Evolutionary conservation across 169 alveolate species (phyloP), one percentile per base, ranked within the genome.

Genomic region (Eimeria necatrix): DNA sequence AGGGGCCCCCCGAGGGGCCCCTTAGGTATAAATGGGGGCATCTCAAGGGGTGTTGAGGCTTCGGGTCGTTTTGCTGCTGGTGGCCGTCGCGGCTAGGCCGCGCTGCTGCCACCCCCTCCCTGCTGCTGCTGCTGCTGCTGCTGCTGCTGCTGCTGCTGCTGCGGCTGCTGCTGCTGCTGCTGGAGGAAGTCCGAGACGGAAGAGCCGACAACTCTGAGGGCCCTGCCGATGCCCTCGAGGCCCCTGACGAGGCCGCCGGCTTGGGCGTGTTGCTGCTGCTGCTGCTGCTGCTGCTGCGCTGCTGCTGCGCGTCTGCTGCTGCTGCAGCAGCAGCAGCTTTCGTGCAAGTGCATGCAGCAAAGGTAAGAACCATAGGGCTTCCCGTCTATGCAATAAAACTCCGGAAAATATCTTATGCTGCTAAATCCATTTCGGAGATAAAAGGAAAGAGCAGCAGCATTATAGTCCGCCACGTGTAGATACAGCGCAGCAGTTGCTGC

Each of bases 291-390:
- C n/a, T n/a, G n/a, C n/a, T n/a, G n/a, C n/a, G 26, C 78, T 18
- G 78, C 78, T 6, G 46, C 26, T 6, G 16, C 26, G 18, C 46
- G 81, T 71, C 81, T n/a, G 49, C 49, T 71, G 18, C 16, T 4
- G 49, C 81, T 5, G 41, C 81, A 71, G 6, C 51, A 3, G 6
- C 41, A 20, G 49, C 81, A 71, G 46, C 18, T 3, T 24, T 71
- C 81, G 16, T 71, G 81, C 49, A 71, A 12, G 49, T 71, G 81
- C 81, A 71, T 71, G 81, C 81, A 71, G 49, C 81, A 71, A 4
- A 71, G 49, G 22, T 71, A 71, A 5, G 81, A 71, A 2, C 81
- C 81, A 12, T 71, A 71, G 41, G 81, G 51, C 49, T n/a, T 9
- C 4, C 81, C 81, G 49, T 71, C 51, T n/a, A 71, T 71, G 14